Conservation (phyloP, 1,284 basidiomycete genomes). For the Chalciporus sp. region DNA sequence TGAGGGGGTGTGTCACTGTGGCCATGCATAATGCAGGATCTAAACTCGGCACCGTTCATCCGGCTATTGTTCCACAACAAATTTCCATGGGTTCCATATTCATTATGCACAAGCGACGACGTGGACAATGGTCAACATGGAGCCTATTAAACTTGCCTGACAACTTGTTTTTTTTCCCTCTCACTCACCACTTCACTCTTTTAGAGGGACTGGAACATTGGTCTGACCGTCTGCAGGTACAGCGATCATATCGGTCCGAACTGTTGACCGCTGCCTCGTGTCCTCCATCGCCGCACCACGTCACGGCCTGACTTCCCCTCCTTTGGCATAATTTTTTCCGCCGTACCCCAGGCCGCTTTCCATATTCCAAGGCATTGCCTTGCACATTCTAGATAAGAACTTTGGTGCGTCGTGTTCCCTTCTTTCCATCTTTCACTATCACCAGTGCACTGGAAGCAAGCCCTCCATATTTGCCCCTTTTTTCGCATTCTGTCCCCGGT, state of each 20-base stretch:
- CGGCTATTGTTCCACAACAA: background rate
- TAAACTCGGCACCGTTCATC: background rate
- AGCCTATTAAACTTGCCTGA: background rate
- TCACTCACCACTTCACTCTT: background rate
- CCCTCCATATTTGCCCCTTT: background rate
- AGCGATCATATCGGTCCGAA: background rate
- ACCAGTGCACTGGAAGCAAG: background rate
- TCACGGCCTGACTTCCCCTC: constrained; percentile 4
- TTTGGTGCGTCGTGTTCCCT: constrained; percentile 13
- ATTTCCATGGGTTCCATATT: background rate
- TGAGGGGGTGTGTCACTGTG: background rate
- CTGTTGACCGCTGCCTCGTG: constrained; percentile 28
- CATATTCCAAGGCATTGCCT: constrained; percentile 1
- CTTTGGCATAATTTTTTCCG: background rate
- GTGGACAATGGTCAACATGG: background rate
- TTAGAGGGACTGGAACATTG: background rate
- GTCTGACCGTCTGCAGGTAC: background rate
- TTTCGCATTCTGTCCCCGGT: background rate
- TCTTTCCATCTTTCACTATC: background rate
- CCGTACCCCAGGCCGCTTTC: constrained; percentile 8
- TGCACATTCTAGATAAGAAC: constrained; percentile 22
- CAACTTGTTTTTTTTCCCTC: background rate
- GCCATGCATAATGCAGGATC: too few relatives aligned
- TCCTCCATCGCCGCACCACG: constrained; percentile 17
- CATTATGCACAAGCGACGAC: background rate